Base-by-base conservation (phyloP, 331 rosid genomes). In the Stylosanthes scabra region DNA sequence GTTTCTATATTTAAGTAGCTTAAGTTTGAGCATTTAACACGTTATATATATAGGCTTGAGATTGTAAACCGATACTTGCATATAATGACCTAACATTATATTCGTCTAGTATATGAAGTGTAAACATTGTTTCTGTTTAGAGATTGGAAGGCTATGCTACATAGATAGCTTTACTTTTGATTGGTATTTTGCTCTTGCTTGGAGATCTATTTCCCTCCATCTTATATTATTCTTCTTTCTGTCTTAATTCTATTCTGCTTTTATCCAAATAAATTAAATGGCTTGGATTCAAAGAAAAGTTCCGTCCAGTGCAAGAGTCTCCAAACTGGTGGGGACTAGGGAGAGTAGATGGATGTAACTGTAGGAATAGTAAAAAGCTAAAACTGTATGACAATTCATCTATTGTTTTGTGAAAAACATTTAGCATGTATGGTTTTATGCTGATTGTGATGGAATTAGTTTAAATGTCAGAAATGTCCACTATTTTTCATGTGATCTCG, bases 1-100 rank as follows among this genome's bases (percentile, higher is more conserved):
- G 45, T 76, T 68, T 72, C 64, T 45, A 59, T 49, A n/a, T 68
- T 68, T 62, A 28, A 31, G 20, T 63, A 4, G 44, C 54, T 73
- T 63, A 68, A 49, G 60, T 61, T 15, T 62, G 61, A 57, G 27
- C 57, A 31, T 40, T 41, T 11, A 54, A 59, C 49, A 28, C 25
- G 50, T 55, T 63, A 70, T 28, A 0, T 20, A 8, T 56, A 25
- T 31, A 6, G 16, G 34, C n/a, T 57, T 27, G 51, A 72, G 59
- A 49, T 64, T 9, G 39, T 60, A 57, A 55, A 64, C 25, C n/a
- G n/a, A n/a, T n/a, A 11, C 8, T 27, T 39, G 40, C 66, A 45
- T 20, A 54, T 37, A 11, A 65, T 56, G 46, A 60, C 51, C 59
- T 70, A 15, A 69, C 15, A 58, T 57, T 47, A 28, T 74, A 54